Conservation (phyloP, 2,329 filamentous ascomycete genomes). For the Sphaerulina vaccinii region DNA sequence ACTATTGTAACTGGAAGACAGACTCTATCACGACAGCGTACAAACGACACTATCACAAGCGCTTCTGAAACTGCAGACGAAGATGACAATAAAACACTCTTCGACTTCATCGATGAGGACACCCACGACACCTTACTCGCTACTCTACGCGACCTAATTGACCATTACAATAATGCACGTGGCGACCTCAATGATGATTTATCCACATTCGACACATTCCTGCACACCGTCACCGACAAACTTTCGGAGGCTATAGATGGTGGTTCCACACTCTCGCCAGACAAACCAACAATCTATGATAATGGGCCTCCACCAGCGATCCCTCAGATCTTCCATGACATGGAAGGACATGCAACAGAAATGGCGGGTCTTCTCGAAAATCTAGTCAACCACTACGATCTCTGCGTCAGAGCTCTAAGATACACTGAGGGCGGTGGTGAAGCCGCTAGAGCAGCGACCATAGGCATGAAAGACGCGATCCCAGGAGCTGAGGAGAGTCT, state of each 20-base stretch:
- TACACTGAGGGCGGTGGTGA: constrained; percentile 69
- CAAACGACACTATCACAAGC: constrained; percentile 13
- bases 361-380: constrained; percentile 81
- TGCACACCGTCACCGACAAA: constrained; percentile 20
- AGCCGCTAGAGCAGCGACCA: constrained; percentile 43
- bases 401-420: constrained; percentile 86
- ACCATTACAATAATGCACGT: constrained; percentile 68
- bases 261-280: constrained; percentile 9
- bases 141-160: constrained; percentile 68
- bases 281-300: constrained; percentile 38
- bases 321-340: constrained; percentile 48
- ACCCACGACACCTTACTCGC: constrained; percentile 65
- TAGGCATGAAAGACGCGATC: constrained; percentile 32
- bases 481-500: constrained; percentile 58
- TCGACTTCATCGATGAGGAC: constrained; percentile 75
- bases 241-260: constrained; percentile 16
- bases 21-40: constrained; percentile 48
- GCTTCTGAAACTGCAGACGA: constrained; percentile 9
- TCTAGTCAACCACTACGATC: constrained; percentile 83
- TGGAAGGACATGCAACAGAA: constrained; percentile 73
- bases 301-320: constrained; percentile 35
- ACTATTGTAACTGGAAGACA: constrained; percentile 65
- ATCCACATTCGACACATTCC: constrained; percentile 70
- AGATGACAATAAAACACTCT: constrained; percentile 54
- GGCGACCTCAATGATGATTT: constrained; percentile 55